These are phyloP conservation scores for Talaromyces sp. DNA, from an alignment of 2,329 filamentous ascomycete genomes.

Conservation along the genomic window DNA sequence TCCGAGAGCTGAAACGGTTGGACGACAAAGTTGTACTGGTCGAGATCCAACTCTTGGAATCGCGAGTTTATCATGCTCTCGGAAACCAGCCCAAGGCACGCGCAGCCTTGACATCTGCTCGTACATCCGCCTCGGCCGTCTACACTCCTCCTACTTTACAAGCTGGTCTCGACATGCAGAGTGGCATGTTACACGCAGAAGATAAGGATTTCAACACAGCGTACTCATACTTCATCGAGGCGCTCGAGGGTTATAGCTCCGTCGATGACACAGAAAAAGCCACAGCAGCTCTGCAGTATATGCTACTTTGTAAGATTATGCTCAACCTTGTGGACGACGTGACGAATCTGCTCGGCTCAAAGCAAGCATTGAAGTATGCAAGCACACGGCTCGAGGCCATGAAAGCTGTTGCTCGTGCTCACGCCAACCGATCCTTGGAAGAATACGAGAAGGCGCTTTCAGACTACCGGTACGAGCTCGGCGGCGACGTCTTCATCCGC, in stretches of 20 bases:
- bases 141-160: constrained; percentile 95
- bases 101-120: constrained; percentile 87
- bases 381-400: constrained; percentile 96
- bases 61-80: constrained; percentile 92
- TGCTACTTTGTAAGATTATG: constrained; percentile 99
- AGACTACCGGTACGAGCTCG: constrained; percentile 87
- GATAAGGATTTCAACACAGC: constrained; percentile 99
- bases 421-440: constrained; percentile 90
- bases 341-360: constrained; percentile 87
- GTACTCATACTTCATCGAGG: constrained; percentile 98
- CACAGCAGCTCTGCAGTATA: constrained; percentile 98
- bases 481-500: constrained; percentile 91
- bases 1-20: constrained; percentile 93
- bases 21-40: constrained; percentile 98
- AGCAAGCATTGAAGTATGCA: constrained; percentile 94
- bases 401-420: constrained; percentile 95
- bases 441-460: constrained; percentile 94
- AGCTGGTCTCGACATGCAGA: constrained; percentile 98
- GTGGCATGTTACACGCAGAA: constrained; percentile 96
- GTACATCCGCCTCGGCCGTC: constrained; percentile 92
- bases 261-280: constrained; percentile 85
- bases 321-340: constrained; percentile 95
- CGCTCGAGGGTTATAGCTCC: constrained; percentile 90
- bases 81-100: constrained; percentile 95
- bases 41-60: constrained; percentile 96